Conservation (phyloP, 257 asterid species). For the Henckelia pumila region DNA sequence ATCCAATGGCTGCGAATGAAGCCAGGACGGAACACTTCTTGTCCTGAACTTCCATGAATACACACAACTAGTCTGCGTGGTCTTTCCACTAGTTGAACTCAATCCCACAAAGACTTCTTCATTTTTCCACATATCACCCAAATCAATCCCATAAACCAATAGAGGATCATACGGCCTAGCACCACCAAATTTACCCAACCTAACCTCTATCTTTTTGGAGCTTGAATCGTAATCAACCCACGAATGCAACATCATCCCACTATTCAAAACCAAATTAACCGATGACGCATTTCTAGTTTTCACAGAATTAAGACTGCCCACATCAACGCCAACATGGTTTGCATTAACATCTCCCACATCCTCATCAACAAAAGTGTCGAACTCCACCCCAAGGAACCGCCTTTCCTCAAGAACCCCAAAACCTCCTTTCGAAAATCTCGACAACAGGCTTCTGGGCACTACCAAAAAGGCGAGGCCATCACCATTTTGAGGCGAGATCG, state of each 20-base stretch:
- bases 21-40: constrained; percentile 58
- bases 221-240: constrained; percentile 83
- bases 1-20: constrained; percentile 70
- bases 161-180: constrained; percentile 58
- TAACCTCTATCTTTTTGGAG: constrained; percentile 67
- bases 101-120: constrained; percentile 60
- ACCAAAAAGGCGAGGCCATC: constrained; percentile 63
- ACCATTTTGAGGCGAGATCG: constrained; percentile 56
- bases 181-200: constrained; percentile 46
- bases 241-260: constrained; percentile 63
- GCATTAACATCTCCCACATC: constrained; percentile 51
- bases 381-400: constrained; percentile 56
- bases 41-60: constrained; percentile 63
- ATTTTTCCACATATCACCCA: constrained; percentile 61
- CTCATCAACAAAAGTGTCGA: constrained; percentile 45
- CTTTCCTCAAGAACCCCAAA: constrained; percentile 48
- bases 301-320: constrained; percentile 53
- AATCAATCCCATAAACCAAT: constrained; percentile 57
- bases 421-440: constrained; percentile 30
- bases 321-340: constrained; percentile 60
- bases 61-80: constrained; percentile 57
- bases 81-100: constrained; percentile 59
- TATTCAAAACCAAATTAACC: constrained; percentile 49
- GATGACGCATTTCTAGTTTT: constrained; percentile 54
- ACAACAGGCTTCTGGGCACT: constrained; percentile 38